A percentile compares a stretch with the other conserved stretches of the same genome.
phyloP scores from a whole-genome alignment of 495 filamentous ascomycete genomes.

The Penicillium turbatum region DNA sequence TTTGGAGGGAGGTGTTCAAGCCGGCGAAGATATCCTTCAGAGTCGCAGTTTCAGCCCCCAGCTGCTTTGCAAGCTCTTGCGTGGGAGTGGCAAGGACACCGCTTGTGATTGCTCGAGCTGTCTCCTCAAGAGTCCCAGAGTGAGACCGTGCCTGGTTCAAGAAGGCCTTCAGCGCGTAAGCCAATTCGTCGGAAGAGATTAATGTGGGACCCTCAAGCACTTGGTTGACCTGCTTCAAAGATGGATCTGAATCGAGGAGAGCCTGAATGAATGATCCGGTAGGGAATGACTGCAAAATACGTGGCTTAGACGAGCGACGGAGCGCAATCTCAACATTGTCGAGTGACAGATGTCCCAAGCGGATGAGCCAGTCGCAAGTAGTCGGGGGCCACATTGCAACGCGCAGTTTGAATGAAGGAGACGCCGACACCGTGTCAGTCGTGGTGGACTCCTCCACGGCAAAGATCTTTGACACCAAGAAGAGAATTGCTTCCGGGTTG shows the following conservation, averaged over 20 bases:
- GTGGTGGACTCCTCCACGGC: conserved; percentile 24
- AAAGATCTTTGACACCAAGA: conserved; percentile 55
- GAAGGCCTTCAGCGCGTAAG: conserved; percentile 37
- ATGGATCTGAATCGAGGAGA: conserved; percentile 56
- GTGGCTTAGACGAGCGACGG: conserved; percentile 50
- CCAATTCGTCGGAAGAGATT: conserved; percentile 45
- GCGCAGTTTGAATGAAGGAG: conserved; percentile 36
- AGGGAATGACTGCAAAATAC: conserved; percentile 41
- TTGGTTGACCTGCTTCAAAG: conserved; percentile 53
- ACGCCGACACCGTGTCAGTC: conserved; percentile 21
- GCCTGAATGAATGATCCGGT: conserved; percentile 56
- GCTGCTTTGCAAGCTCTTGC: conserved; percentile 25
- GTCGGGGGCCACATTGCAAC: conserved; percentile 48
- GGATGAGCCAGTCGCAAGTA: conserved; percentile 57
- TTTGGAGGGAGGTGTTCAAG: conserved; percentile 49
- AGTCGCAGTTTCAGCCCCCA: conserved; percentile 21
- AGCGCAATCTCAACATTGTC: conserved; percentile 55
- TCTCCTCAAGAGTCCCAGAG: conserved; percentile 32
- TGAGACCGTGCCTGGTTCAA: conserved; percentile 34
- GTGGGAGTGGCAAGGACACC: conserved; percentile 23
- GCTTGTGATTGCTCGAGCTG: conserved; percentile 30
- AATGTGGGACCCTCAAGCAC: conserved; percentile 44
- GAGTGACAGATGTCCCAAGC: conserved; percentile 56
- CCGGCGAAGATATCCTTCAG: conserved; percentile 37
- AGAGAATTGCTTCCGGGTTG: conserved; percentile 43